Conservation (phyloP, 1,139 yeast genomes). For the Scheffersomyces segobiensis region DNA sequence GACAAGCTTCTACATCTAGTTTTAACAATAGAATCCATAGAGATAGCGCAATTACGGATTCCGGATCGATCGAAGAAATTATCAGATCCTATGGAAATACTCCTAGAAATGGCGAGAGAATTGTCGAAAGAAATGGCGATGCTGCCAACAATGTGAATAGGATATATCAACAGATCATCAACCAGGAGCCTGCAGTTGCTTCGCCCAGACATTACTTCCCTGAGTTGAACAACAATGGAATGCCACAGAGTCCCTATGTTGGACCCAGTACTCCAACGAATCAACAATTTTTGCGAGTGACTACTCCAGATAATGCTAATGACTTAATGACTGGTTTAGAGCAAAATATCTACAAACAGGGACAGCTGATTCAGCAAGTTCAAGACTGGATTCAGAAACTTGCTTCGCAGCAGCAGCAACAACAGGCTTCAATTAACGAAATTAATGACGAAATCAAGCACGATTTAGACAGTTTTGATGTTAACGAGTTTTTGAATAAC, state of each 20-base stretch:
- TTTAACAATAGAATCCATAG: conserved; percentile 1
- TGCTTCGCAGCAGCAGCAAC: conserved; percentile 38
- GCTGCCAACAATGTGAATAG: conserved; percentile 22
- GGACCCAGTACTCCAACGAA: conserved; percentile 10
- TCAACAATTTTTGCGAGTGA: conserved; percentile 8
- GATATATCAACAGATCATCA: conserved; percentile 34
- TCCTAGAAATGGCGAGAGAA: conserved; percentile 14
- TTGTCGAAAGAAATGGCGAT: conserved; percentile 6
- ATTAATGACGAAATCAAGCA: conserved; percentile 10
- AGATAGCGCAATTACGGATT: conserved; percentile 14
- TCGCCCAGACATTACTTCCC: conserved; percentile 38
- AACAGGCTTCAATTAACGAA: conserved; percentile 19
- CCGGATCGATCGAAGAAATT: conserved; percentile 38
- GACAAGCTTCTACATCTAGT: not conserved
- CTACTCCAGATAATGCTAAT: conserved; percentile 10
- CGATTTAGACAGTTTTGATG: conserved; percentile 38
- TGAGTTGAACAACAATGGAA: conserved; percentile 22
- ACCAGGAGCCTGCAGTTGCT: conserved; percentile 22
- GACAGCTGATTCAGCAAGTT: conserved; percentile 56
- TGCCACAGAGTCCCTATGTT: conserved; percentile 8
- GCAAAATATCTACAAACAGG: conserved; percentile 49
- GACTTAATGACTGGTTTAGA: conserved; percentile 39
- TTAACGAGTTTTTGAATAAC: conserved; percentile 35
- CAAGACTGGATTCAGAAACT: conserved; percentile 58
- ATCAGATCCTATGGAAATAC: conserved; percentile 32